These are phyloP conservation scores for Pilatotrama ljubarskyi DNA, from an alignment of 768 basidiomycete genomes.

Conservation along the genomic window DNA sequence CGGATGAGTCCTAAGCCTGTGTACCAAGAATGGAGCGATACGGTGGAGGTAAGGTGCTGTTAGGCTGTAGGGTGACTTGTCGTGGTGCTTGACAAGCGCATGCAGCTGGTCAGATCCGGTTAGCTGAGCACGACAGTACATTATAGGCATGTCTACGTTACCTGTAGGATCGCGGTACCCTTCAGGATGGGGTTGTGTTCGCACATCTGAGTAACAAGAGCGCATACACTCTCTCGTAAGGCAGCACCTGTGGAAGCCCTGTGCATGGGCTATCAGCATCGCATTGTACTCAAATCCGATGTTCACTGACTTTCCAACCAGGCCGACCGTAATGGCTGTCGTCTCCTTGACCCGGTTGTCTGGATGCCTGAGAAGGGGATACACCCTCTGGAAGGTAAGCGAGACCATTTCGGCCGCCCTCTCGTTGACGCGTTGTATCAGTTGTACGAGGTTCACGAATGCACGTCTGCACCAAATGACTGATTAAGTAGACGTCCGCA, in stretches of 20 bases:
- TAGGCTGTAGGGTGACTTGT: conserved; percentile 64
- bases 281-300: too few species aligned
- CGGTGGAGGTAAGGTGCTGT: conserved; percentile 68
- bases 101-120: conserved; percentile 48
- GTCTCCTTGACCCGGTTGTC: conserved; percentile 62
- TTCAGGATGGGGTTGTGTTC: conserved; percentile 67
- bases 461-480: conserved; percentile 40
- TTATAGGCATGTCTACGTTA: conserved; percentile 28
- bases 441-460: conserved; percentile 46
- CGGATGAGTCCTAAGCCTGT: conserved; percentile 58
- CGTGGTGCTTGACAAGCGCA: conserved; percentile 54
- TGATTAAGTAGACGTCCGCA: neutral
- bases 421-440: conserved; percentile 38
- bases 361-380: conserved; percentile 46
- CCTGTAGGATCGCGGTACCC: conserved; percentile 69
- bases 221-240: conserved; percentile 58
- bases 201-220: conserved; percentile 67
- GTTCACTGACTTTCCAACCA: conserved; percentile 46
- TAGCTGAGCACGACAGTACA: neutral
- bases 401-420: conserved; percentile 37
- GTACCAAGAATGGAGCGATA: conserved; percentile 65
- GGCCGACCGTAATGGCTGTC: conserved; percentile 58
- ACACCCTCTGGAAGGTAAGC: conserved; percentile 46
- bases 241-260: conserved; percentile 53
- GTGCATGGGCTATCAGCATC: neutral